Base-by-base conservation (phyloP, 345 rosid species). In the Cochlearia excelsa region DNA sequence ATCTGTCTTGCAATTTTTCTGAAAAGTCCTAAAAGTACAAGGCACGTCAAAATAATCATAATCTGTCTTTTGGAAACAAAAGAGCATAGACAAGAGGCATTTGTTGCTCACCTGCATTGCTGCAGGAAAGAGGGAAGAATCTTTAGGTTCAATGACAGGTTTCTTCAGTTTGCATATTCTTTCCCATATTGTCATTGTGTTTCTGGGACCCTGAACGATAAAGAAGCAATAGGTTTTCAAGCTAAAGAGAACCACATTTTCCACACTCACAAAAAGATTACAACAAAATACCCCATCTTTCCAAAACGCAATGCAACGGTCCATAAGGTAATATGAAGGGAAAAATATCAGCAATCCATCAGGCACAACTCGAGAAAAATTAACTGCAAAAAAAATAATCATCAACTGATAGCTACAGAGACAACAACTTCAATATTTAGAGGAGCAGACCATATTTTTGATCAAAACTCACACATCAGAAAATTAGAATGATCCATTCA, bases 311-410 rank as follows among this genome's bases (percentile, higher is more conserved):
- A 89, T 83, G 77, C 87, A 87, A 68, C 82, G 82, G 46, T 93
- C 94, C 82, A 93, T 64, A 66, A 89, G 82, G 78, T 89, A 87
- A 81, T 93, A 93, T 29, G 97, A 89, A 26, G 97, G 97, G 68
- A 93, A 93, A 79, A 89, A 93, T 46, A 93, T 81, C 49, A 93
- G 94, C 69, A 93, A 67, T 54, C 97, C 99, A 82, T 89, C 95
- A 42, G 97, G 99, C 57, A 93, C 90, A 42, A 93, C 80, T 63
- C 95, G 86, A 56, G 92, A 83, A 69, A 93, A 83, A 76, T 93
- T 93, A 74, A 82, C 99, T 93, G 85, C 44, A 69, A 66, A 68
- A 47, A 51, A 70, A 46, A 6, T 59, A 27, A 38, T 41, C 28
- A 54, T 38, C 34, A 54, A 59, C 31, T 63, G 27, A 3, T 50